Conservation (phyloP, 2,329 filamentous ascomycete species). For the Metarhizium sp. region DNA sequence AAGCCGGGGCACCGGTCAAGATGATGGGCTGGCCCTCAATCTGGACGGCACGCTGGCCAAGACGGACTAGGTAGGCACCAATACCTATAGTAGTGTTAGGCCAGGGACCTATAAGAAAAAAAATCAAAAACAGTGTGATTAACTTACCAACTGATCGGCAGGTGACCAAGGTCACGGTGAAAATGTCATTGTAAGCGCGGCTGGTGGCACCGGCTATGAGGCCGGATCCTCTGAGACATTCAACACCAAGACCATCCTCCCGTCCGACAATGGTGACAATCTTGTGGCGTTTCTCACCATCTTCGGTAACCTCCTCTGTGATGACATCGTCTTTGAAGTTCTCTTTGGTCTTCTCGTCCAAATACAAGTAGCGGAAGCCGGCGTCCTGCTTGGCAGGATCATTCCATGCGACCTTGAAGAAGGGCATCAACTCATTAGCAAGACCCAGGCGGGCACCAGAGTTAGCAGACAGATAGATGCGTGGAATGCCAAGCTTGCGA, state of each 20-base stretch:
- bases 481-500: slow-evolving; percentile 85
- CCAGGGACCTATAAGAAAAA: too few relatives aligned
- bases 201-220: slow-evolving; percentile 97
- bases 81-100: slow-evolving; percentile 50
- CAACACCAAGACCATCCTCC: slow-evolving; percentile 94
- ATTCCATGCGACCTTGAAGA: slow-evolving; percentile 97
- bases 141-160: slow-evolving; percentile 85
- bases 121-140: neutral
- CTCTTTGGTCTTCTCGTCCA: slow-evolving; percentile 78
- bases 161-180: slow-evolving; percentile 94
- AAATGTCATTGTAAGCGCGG: slow-evolving; percentile 96
- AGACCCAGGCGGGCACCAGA: slow-evolving; percentile 96
- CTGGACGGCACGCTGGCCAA: slow-evolving; percentile 96
- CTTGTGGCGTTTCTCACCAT: slow-evolving; percentile 85
- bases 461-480: slow-evolving; percentile 97
- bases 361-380: slow-evolving; percentile 95
- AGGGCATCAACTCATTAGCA: slow-evolving; percentile 91
- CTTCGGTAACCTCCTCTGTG: slow-evolving; percentile 77
- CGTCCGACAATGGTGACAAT: slow-evolving; percentile 88
- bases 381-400: slow-evolving; percentile 68
- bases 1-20: slow-evolving; percentile 88
- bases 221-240: slow-evolving; percentile 94
- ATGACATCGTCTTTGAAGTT: slow-evolving; percentile 67
- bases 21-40: slow-evolving; percentile 99
- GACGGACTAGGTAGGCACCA: slow-evolving; percentile 94